Percentiles rank a stretch among this genome's conserved stretches.
Conservation (phyloP, 345 rosid genomes). For the Brassica carinata region DNA sequence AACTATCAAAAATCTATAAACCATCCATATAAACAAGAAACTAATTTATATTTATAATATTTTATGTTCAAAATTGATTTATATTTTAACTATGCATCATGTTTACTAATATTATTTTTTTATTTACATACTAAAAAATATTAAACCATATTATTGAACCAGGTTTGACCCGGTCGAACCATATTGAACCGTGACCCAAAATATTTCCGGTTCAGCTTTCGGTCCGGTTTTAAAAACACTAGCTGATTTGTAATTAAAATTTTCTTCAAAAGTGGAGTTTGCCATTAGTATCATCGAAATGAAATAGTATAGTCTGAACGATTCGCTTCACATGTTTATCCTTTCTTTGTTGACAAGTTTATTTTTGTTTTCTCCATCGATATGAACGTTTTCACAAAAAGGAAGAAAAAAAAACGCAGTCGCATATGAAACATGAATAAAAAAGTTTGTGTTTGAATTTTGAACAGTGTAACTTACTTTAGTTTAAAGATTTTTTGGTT, state of each 20-base stretch:
- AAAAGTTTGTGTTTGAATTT: neutral
- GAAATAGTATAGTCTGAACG: conserved; percentile 2
- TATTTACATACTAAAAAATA: no score
- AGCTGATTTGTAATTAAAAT: conserved; percentile 37
- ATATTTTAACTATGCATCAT: no score
- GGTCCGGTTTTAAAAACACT: no score
- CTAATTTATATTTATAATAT: no score
- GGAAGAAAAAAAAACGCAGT: neutral
- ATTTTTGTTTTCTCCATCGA: neutral
- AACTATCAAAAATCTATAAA: no score
- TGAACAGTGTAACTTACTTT: neutral
- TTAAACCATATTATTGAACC: no score
- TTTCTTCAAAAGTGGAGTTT: conserved; percentile 9
- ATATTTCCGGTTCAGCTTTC: no score
- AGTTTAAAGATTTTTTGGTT: neutral
- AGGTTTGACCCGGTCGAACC: no score
- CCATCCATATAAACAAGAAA: no score
- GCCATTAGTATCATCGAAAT: conserved; percentile 32
- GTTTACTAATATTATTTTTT: no score
- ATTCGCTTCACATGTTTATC: neutral
- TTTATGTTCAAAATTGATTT: no score
- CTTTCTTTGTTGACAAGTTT: neutral
- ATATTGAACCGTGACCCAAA: no score
- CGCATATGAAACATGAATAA: neutral
- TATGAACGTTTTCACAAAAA: neutral